A percentile compares a stretch with the other conserved stretches of the same genome.
These are phyloP conservation scores for Dictyostelium intermedium DNA, from an alignment of 78 protist species.

Conservation along the genomic window DNA sequence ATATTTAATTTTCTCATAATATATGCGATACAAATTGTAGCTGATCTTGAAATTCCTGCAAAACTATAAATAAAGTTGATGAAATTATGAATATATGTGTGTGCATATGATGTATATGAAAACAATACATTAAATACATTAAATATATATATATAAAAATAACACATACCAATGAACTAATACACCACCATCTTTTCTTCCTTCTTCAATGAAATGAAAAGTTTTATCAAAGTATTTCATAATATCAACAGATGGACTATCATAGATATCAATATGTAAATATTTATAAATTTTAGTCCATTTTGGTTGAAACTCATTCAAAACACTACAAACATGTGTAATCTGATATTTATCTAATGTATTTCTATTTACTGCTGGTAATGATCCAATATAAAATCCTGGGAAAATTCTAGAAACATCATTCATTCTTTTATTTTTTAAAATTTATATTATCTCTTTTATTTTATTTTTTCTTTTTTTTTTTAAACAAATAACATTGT, in stretches of 20 bases:
- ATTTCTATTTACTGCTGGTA: conserved; percentile 40
- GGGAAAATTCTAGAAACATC: conserved; percentile 43
- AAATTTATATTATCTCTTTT: not conserved
- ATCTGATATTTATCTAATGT: conserved; percentile 44
- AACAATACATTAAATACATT: not conserved
- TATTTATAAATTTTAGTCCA: conserved; percentile 59
- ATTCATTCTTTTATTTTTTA: not conserved
- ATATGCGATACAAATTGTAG: conserved; percentile 74
- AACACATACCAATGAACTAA: conserved; percentile 80
- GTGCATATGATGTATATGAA: not conserved
- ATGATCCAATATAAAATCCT: conserved; percentile 59
- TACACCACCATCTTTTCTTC: conserved; percentile 75
- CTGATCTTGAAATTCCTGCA: conserved; percentile 84
- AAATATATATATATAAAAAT: not conserved
- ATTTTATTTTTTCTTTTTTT: not conserved
- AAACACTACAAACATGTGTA: conserved; percentile 23
- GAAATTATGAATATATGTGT: not conserved
- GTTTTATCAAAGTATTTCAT: conserved; percentile 42
- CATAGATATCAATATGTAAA: conserved; percentile 40
- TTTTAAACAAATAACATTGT: too few species aligned
- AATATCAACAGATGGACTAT: conserved; percentile 18
- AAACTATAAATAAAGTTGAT: not conserved
- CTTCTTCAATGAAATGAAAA: conserved; percentile 68
- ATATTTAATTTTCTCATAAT: conserved; percentile 54
- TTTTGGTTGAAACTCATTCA: conserved; percentile 61